Base-by-base conservation (phyloP, 176 grass and related monocot genomes). In the Saccharum officinarum region DNA sequence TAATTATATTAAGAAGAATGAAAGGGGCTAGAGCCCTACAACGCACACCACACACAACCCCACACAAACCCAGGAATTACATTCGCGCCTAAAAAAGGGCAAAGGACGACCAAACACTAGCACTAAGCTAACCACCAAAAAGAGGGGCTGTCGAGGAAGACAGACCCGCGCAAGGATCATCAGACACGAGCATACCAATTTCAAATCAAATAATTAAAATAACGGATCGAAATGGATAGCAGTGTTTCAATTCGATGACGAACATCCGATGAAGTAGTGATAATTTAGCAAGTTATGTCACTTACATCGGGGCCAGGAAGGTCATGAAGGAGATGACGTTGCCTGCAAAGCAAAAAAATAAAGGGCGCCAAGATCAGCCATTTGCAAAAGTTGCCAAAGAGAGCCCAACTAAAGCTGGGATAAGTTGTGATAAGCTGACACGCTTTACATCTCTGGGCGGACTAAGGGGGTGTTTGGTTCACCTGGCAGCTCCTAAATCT, bases 261-360 rank as follows among this genome's bases (percentile, higher is more conserved):
- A 66, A 68, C 4, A 41, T 8, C 54, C 22, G 5, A 36, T 31
- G 2, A 20, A 68, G 18, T 37, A 8, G 52, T 8, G 18, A 23
- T 3, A 81, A 26, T 70, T n/a, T 33, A 31, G 45, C 0, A 18
- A 62, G 54, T n/a, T 13, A 38, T 38, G 49, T 64, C 46, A 42
- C 91, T 92, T 86, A 97, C 94, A 94, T 73, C 20, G 94, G 94
- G 45, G 94, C 91, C 37, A 97, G 79, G 64, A 84, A 92, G 81
- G 90, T 92, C 75, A 86, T 66, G 69, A 97, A 94, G 80, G 94
- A 97, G 82, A 97, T 92, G 82, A 97, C 26, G 85, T 97, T 97
- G 49, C 94, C 94, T 94, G 82, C 59, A 90, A 76, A 62, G 5
- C 14, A 20, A 69, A 76, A 83, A 22, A 55, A 22, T 8, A 55